Evolutionary conservation across 306 rosid genomes (phyloP).

Genomic region (Argentina anserina): DNA sequence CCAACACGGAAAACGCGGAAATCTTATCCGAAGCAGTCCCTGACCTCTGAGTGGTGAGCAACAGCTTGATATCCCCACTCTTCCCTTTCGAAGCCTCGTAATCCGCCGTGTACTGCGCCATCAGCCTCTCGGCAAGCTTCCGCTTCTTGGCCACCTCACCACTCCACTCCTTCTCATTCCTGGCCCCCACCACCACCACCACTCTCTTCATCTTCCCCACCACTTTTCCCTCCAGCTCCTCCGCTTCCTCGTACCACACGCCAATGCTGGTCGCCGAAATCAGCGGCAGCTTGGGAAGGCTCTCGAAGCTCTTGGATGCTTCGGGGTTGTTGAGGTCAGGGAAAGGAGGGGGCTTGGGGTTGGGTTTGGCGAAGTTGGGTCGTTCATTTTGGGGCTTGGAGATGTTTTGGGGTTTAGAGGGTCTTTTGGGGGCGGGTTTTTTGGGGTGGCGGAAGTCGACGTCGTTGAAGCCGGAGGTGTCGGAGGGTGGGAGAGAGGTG

Average conservation of each 20-base stretch:
- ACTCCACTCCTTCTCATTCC: conserved; percentile 61
- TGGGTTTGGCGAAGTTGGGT: conserved; percentile 15
- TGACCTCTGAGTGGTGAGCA: conserved; percentile 79
- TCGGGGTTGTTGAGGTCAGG: conserved; percentile 29
- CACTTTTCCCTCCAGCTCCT: conserved; percentile 60
- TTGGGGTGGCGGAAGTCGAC: conserved; percentile 70
- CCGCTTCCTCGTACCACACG: conserved; percentile 74
- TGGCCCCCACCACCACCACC: conserved; percentile 43
- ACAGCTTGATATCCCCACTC: conserved; percentile 84
- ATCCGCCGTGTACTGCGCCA: conserved; percentile 70
- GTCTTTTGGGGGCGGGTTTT: conserved; percentile 25
- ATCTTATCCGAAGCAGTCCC: conserved; percentile 95
- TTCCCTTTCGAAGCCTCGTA: conserved; percentile 76
- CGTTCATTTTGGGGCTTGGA: conserved; percentile 20
- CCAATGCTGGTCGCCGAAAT: conserved; percentile 57
- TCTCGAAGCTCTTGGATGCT: conserved; percentile 42
- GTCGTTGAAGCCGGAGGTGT: conserved; percentile 84
- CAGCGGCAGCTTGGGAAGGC: conserved; percentile 72
- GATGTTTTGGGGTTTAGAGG: conserved; percentile 9
- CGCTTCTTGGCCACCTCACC: conserved; percentile 59
- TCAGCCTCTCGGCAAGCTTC: conserved; percentile 75
- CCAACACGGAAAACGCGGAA: conserved; percentile 78
- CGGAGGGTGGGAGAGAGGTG: conserved; percentile 48
- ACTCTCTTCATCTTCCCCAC: conserved; percentile 53
- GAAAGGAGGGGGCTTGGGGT: conserved; percentile 47